Percentiles rank a stretch among this genome's conserved stretches.
Conservation (phyloP, 768 basidiomycete species). For the Mrakia frigida region DNA sequence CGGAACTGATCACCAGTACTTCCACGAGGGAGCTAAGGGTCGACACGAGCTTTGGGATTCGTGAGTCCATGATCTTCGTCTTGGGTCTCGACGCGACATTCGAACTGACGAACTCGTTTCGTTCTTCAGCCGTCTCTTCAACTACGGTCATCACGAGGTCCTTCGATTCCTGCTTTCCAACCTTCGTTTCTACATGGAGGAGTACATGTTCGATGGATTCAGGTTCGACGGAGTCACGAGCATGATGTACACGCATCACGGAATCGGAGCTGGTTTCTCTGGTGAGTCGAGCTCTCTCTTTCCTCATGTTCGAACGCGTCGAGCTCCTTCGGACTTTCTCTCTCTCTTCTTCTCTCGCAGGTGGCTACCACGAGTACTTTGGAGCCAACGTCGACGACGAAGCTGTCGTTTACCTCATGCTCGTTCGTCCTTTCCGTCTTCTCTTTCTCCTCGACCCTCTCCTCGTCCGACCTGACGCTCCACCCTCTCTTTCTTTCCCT, state of each 20-base stretch:
- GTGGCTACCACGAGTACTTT: slow-evolving; percentile 96
- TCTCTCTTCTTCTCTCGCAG: slow-evolving; percentile 20
- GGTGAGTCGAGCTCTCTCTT: slow-evolving; percentile 46
- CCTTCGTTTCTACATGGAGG: slow-evolving; percentile 89
- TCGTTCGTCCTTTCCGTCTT: slow-evolving; percentile 54
- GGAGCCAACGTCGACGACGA: slow-evolving; percentile 77
- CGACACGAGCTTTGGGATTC: slow-evolving; percentile 95
- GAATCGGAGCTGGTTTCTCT: slow-evolving; percentile 94
- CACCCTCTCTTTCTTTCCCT: not conserved
- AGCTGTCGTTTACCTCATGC: slow-evolving; percentile 92
- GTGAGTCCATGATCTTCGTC: slow-evolving; percentile 34
- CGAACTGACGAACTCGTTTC: not conserved
- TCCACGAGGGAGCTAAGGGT: slow-evolving; percentile 87
- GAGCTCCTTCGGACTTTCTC: not conserved
- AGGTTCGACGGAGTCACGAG: slow-evolving; percentile 98
- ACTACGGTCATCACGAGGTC: slow-evolving; percentile 92
- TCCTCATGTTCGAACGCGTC: not conserved
- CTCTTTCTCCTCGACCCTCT: not conserved
- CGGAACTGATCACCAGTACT: slow-evolving; percentile 94
- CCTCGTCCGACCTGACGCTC: not conserved
- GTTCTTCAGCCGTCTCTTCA: slow-evolving; percentile 70
- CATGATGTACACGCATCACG: slow-evolving; percentile 99
- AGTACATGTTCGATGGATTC: slow-evolving; percentile 95
- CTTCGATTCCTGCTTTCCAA: slow-evolving; percentile 92
- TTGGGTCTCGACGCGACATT: not conserved